phyloP scores from a whole-genome alignment of 176 grass and related monocot genomes.

The Melocanna baccifera region DNA sequence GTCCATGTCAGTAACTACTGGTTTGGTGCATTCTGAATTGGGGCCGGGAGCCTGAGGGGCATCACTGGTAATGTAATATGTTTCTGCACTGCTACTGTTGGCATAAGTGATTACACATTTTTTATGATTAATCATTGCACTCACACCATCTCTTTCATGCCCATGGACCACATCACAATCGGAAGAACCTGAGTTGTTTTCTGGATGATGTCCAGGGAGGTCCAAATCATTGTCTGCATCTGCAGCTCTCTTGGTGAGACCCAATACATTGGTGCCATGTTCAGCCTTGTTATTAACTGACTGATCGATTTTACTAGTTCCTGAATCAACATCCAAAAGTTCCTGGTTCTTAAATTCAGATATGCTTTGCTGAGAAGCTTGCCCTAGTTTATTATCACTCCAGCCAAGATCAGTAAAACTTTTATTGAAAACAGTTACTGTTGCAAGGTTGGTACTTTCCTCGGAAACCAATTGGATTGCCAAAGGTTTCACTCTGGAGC shows the following conservation, averaged over 20 bases:
- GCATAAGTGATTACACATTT: slow-evolving; percentile 32
- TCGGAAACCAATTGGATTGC: slow-evolving; percentile 43
- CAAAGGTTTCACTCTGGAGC: slow-evolving; percentile 28
- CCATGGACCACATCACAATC: not conserved
- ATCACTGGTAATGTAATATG: slow-evolving; percentile 23
- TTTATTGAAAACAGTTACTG: slow-evolving; percentile 35
- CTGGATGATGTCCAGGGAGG: slow-evolving; percentile 8
- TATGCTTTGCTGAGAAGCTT: slow-evolving; percentile 37
- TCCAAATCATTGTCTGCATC: slow-evolving; percentile 17
- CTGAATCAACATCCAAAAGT: slow-evolving; percentile 53
- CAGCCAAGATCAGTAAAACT: slow-evolving; percentile 31
- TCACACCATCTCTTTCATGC: slow-evolving; percentile 25
- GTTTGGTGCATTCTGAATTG: slow-evolving; percentile 34
- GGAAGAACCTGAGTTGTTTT: slow-evolving; percentile 10
- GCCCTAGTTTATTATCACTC: slow-evolving; percentile 34
- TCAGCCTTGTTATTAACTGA: slow-evolving; percentile 18
- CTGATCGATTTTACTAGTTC: slow-evolving; percentile 39
- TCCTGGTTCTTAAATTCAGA: slow-evolving; percentile 47
- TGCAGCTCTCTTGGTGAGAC: not conserved
- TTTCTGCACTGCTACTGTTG: slow-evolving; percentile 41
- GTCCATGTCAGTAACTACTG: slow-evolving; percentile 3
- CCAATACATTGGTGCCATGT: slow-evolving; percentile 25
- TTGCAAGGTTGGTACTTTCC: slow-evolving; percentile 52
- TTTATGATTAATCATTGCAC: slow-evolving; percentile 23
- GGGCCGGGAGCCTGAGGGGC: not conserved